Conservation (phyloP, 345 rosid species). For the Euphorbia peplus region DNA sequence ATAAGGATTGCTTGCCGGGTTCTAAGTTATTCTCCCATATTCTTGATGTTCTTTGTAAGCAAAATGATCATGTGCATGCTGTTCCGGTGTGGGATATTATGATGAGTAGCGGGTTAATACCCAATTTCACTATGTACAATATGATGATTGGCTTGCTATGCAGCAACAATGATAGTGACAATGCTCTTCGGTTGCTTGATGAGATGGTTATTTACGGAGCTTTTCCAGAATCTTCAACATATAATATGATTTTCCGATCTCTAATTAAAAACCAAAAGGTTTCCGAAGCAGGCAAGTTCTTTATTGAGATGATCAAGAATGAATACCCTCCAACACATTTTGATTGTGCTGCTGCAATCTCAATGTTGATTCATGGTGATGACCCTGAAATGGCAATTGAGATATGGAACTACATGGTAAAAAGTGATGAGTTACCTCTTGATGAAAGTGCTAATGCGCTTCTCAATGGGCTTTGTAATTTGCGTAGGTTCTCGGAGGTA, state of each 20-base stretch:
- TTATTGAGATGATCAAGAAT: conserved; percentile 55
- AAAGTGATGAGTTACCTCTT: conserved; percentile 36
- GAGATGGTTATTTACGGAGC: conserved; percentile 50
- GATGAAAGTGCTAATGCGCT: conserved; percentile 44
- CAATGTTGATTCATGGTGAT: conserved; percentile 38
- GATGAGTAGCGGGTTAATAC: conserved; percentile 38
- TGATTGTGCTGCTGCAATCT: conserved; percentile 42
- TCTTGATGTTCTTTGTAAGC: conserved; percentile 43
- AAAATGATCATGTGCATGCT: conserved; percentile 28
- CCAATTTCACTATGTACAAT: conserved; percentile 49
- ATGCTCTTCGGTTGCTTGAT: conserved; percentile 47
- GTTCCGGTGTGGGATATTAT: conserved; percentile 43
- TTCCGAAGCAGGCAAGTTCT: conserved; percentile 36
- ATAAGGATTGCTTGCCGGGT: conserved; percentile 49
- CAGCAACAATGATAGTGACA: conserved; percentile 34
- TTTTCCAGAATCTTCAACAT: conserved; percentile 49
- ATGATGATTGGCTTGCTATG: conserved; percentile 43
- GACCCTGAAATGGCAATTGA: conserved; percentile 59
- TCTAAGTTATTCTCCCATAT: conserved; percentile 44
- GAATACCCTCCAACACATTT: conserved; percentile 41
- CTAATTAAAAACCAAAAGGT: conserved; percentile 46
- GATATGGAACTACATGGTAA: conserved; percentile 54
- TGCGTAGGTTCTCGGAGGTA: conserved; percentile 46
- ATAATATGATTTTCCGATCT: conserved; percentile 47
- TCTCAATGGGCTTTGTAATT: conserved; percentile 45